Percentiles rank a stretch among this genome's conserved stretches.
phyloP scores from a whole-genome alignment of 257 asterid species.

The Coffea canephora region DNA sequence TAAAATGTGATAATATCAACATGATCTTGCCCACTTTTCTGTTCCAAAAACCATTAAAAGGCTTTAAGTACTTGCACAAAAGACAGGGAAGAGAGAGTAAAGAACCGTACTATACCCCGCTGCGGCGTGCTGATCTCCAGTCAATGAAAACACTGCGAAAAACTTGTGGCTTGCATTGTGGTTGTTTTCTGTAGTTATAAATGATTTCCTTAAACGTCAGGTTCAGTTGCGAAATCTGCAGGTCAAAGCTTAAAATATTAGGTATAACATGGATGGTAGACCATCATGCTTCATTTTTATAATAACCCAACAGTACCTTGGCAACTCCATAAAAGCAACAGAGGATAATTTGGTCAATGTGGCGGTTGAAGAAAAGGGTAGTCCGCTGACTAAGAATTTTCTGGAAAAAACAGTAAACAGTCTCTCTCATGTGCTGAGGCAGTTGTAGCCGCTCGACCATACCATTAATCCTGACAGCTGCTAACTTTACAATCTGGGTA shows the following conservation, averaged over 20 bases:
- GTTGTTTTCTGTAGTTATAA: slow-evolving; percentile 44
- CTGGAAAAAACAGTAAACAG: slow-evolving; percentile 81
- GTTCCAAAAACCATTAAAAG: slow-evolving; percentile 31
- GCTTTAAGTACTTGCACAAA: slow-evolving; percentile 15
- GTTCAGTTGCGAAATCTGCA: slow-evolving; percentile 70
- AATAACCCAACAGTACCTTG: slow-evolving; percentile 45
- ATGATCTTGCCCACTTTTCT: slow-evolving; percentile 83
- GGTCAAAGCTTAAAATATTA: slow-evolving; percentile 16
- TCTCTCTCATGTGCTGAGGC: slow-evolving; percentile 79
- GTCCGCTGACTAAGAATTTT: slow-evolving; percentile 81
- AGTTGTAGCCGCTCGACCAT: slow-evolving; percentile 95
- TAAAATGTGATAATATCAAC: slow-evolving; percentile 91
- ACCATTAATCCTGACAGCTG: slow-evolving; percentile 97
- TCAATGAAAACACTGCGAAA: slow-evolving; percentile 48
- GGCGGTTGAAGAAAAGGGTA: slow-evolving; percentile 74
- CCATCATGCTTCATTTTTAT: slow-evolving; percentile 8
- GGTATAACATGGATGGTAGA: slow-evolving; percentile 10
- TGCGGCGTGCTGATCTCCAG: slow-evolving; percentile 34
- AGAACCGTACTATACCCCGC: slow-evolving; percentile 41
- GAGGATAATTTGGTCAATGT: slow-evolving; percentile 92
- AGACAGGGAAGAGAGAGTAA: slow-evolving; percentile 5
- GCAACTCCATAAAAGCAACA: slow-evolving; percentile 99
- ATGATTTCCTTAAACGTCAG: slow-evolving; percentile 47
- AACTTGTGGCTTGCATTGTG: slow-evolving; percentile 50
- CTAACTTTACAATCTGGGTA: slow-evolving; percentile 75